Evolutionary conservation across 345 rosid species (phyloP).

Genomic region (rapeseed (Brassica napus)): Da-Ae NC_063448.1:7282001-7282500

Average conservation of each 20-base stretch:
- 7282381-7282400: constrained; percentile 68
- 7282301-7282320: neutral
- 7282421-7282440: constrained; percentile 54
- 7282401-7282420: constrained; percentile 66
- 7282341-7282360: neutral
- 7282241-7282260: neutral
- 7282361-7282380: neutral
- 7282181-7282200: neutral
- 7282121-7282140: neutral
- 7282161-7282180: neutral
- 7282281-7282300: constrained; percentile 4
- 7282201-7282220: neutral
- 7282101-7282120: neutral
- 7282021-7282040: neutral
- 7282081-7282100: neutral
- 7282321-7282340: neutral
- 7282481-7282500: constrained; percentile 40
- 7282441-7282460: constrained; percentile 47
- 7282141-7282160: neutral
- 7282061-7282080: neutral
- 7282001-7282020: constrained; percentile 44
- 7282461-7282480: constrained; percentile 77
- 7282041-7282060: neutral
- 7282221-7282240: neutral
- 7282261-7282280: neutral